Base-by-base conservation (phyloP, 2,329 filamentous ascomycete genomes). In the Reticulascus tulasneorum region DNA sequence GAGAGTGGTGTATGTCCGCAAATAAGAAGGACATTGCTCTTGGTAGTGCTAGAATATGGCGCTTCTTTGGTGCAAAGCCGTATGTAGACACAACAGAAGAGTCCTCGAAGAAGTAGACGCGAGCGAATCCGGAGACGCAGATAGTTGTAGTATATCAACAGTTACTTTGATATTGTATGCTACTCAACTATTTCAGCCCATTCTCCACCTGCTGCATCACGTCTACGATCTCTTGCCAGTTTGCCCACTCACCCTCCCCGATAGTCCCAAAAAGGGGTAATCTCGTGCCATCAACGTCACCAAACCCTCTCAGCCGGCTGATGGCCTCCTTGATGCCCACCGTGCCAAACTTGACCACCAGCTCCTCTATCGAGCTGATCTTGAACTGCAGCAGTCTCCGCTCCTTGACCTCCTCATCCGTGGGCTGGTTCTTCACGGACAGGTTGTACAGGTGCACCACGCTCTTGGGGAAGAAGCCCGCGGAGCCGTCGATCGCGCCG, bases 271-370 rank as follows among this genome's bases (percentile, higher is more conserved):
- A 58, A 23, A 83, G 59, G 3, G 79, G 79, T 45, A 83, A 51
- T 37, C 79, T 63, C 7, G 73, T 77, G 10, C 77, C 78, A 40
- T 79, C 76, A 37, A 62, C 55, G 34, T 77, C 75, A 2, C 79
- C 79, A 37, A 81, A 65, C 0, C 73, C 71, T 41, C 77, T 66
- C n/a, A 81, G 59, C 26, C 78, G 61, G 39, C 70, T 71, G 6
- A 78, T 64, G 1, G 72, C 77, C 58, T 84, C 79, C 55, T 82
- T 82, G 52, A 84, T 80, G 3, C 79, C 80, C 1, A 83, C 69
- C 1, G 75, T 75, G 1, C 79, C 79, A 53, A 69, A 77, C 43
- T 60, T 69, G 1, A 71, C 79, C 35, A 84, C 69, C 29, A 78
- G 60, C 57, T 82, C 79, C 55, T 83, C 79, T 20, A 77, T 72